A percentile compares a stretch with the other conserved stretches of the same genome.
phyloP scores from a whole-genome alignment of 176 grass and related monocot genomes.

The barley (Hordeum vulgare) region DNA sequence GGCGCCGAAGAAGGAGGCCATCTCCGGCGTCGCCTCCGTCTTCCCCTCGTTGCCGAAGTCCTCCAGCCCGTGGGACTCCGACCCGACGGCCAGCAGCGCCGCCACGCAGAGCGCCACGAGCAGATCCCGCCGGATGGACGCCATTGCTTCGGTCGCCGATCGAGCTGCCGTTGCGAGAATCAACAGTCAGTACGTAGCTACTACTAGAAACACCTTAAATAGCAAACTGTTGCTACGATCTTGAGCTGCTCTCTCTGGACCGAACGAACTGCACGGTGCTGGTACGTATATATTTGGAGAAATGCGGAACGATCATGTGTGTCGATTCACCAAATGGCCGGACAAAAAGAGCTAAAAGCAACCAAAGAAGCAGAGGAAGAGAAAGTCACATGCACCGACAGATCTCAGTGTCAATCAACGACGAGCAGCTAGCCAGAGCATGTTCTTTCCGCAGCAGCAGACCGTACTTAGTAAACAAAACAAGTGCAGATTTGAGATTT shows the following conservation, averaged over 20 bases:
- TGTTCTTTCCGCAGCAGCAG: neutral
- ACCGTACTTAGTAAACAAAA: neutral
- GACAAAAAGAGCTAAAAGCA: neutral
- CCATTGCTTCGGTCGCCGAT: slow-evolving; percentile 18
- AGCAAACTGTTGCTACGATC: neutral
- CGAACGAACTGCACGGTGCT: neutral
- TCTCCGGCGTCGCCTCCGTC: slow-evolving; percentile 3
- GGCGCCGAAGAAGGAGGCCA: slow-evolving; percentile 38
- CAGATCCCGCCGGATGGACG: slow-evolving; percentile 14
- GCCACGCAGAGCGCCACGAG: slow-evolving; percentile 25
- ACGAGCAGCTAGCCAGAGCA: neutral
- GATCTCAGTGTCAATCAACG: slow-evolving; percentile 8
- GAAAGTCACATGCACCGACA: neutral
- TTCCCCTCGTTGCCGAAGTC: neutral
- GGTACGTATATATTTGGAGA: neutral
- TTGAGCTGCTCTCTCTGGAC: neutral
- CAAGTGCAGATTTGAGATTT: neutral
- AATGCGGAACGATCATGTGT: neutral
- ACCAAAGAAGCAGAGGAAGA: neutral
- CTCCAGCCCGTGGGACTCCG: slow-evolving; percentile 31
- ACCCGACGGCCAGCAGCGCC: slow-evolving; percentile 24
- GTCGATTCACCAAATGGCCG: neutral
- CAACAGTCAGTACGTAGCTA: neutral
- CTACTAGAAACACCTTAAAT: neutral
- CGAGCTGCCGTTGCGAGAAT: neutral